These are phyloP conservation scores for Penicillium sp. DNA, from an alignment of 2,329 filamentous ascomycete genomes.

Conservation along the genomic window DNA sequence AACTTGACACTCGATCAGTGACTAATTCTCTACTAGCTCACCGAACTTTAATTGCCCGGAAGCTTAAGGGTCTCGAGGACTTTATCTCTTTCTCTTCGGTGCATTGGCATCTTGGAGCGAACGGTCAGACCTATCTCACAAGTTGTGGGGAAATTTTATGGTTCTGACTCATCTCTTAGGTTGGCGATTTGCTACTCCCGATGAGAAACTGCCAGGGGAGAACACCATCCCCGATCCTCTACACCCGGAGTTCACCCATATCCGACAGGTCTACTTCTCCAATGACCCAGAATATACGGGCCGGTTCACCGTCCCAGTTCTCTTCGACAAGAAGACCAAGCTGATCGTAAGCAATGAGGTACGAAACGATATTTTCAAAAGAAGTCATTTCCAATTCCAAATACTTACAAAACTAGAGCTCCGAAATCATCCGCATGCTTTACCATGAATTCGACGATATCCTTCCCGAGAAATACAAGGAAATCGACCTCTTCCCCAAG, in stretches of 20 bases:
- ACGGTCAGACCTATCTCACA: constrained; percentile 48
- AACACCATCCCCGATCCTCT: constrained; percentile 55
- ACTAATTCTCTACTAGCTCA: constrained; percentile 56
- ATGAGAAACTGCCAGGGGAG: constrained; percentile 58
- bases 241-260: constrained; percentile 66
- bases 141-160: neutral
- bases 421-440: constrained; percentile 90
- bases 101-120: constrained; percentile 81
- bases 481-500: constrained; percentile 66
- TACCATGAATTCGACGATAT: constrained; percentile 75
- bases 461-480: constrained; percentile 58
- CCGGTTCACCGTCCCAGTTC: constrained; percentile 81
- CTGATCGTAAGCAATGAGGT: constrained; percentile 87
- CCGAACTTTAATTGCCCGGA: constrained; percentile 79
- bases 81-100: constrained; percentile 77
- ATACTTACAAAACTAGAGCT: constrained; percentile 46
- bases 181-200: constrained; percentile 75
- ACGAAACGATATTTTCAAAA: constrained; percentile 3
- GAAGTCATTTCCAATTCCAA: neutral
- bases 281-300: constrained; percentile 69
- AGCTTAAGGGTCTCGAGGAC: constrained; percentile 88
- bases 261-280: constrained; percentile 77
- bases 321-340: constrained; percentile 68
- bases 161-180: constrained; percentile 46
- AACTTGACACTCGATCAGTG: constrained; percentile 15